A percentile compares a stretch with the other conserved stretches of the same genome.
Evolutionary conservation across 352 stramenopile species (phyloP).

Genomic region (Ophiocytium majus): DNA sequence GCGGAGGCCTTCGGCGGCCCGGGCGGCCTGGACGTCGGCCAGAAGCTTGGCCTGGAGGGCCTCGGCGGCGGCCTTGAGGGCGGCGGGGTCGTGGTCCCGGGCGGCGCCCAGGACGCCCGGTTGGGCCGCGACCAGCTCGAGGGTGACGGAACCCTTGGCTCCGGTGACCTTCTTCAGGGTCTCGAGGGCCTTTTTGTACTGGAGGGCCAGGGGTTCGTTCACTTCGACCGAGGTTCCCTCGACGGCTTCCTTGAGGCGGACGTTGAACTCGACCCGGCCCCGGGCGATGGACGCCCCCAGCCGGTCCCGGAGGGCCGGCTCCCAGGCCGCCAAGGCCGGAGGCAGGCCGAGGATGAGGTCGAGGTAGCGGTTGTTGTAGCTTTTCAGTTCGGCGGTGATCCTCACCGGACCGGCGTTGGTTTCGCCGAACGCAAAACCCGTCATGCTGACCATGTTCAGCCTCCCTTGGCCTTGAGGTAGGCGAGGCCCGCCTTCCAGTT

Average conservation of each 20-base stretch:
- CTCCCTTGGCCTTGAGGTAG: too few relatives aligned
- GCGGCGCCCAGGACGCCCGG: background rate
- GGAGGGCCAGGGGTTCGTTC: background rate
- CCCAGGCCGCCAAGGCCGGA: too few relatives aligned
- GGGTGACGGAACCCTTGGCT: background rate
- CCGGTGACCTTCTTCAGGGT: background rate
- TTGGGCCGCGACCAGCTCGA: background rate
- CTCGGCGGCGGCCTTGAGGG: background rate
- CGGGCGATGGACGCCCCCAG: too few relatives aligned
- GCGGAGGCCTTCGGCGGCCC: too few relatives aligned
- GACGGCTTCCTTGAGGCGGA: background rate
- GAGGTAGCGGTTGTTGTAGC: too few relatives aligned
- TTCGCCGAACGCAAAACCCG: too few relatives aligned
- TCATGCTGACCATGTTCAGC: too few relatives aligned
- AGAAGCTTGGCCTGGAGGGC: background rate
- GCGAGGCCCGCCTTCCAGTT: too few relatives aligned
- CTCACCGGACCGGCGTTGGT: too few relatives aligned
- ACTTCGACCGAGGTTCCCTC: background rate
- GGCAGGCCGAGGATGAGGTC: too few relatives aligned
- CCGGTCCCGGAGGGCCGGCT: too few relatives aligned
- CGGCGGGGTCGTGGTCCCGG: background rate
- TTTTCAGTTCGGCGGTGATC: too few relatives aligned
- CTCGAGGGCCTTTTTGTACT: background rate
- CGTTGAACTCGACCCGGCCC: background rate
- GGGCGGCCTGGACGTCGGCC: background rate